Conservation (phyloP, 345 rosid species). For the Lenwebbia sp. region DNA sequence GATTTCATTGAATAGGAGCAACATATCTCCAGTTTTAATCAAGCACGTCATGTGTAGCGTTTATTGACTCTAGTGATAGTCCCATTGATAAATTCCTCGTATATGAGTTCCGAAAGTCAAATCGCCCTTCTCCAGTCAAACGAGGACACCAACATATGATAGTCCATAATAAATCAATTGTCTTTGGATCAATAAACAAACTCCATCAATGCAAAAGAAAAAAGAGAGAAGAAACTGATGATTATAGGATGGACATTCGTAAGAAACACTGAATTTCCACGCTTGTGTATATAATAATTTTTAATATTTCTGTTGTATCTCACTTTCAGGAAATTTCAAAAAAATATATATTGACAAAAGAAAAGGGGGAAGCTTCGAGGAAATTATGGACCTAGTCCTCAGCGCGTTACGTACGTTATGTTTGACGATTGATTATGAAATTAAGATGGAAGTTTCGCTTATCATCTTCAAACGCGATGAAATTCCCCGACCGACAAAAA, state of each 20-base stretch:
- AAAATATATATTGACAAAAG: background rate
- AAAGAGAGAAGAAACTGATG: background rate
- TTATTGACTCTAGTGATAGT: background rate
- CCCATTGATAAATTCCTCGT: background rate
- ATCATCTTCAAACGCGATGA: background rate
- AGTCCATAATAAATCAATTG: background rate
- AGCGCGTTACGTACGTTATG: background rate
- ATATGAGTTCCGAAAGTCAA: background rate
- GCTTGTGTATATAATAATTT: background rate
- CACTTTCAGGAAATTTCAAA: background rate
- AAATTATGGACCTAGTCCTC: background rate
- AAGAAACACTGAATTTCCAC: background rate
- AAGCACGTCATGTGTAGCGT: background rate
- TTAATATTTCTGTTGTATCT: background rate
- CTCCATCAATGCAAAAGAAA: background rate
- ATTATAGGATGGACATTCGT: background rate
- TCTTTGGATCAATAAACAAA: background rate
- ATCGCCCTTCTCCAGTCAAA: background rate
- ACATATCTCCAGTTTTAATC: background rate
- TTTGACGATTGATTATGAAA: background rate
- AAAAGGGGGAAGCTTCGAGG: background rate
- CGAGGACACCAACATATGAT: background rate
- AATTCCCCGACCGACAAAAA: background rate
- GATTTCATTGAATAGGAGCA: background rate
- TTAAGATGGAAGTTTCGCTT: background rate